Conservation (phyloP, 495 filamentous ascomycete species). For the Hypoxylon intermedium region DNA sequence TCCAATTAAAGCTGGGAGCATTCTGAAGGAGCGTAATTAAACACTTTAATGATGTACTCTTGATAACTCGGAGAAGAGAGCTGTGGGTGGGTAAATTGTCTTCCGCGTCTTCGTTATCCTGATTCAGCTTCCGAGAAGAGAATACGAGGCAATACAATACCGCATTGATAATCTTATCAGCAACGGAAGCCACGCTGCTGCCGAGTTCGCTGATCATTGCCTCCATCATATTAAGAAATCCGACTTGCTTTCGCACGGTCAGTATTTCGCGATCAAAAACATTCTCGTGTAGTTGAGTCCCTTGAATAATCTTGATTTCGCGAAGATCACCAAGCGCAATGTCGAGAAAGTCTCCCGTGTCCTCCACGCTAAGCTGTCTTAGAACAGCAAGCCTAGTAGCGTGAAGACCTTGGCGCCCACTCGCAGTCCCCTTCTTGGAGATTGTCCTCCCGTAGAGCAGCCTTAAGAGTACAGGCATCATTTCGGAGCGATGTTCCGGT, state of each 20-base stretch:
- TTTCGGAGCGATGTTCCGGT: constrained; percentile 68
- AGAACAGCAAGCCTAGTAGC: constrained; percentile 67
- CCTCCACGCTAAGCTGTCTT: constrained; percentile 60
- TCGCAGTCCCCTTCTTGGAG: constrained; percentile 74
- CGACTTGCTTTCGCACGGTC: constrained; percentile 78
- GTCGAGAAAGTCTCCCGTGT: constrained; percentile 79
- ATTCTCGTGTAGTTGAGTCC: constrained; percentile 54
- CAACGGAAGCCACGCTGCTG: constrained; percentile 66
- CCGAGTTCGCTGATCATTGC: constrained; percentile 86
- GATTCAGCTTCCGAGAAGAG: constrained; percentile 66
- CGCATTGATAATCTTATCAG: constrained; percentile 70
- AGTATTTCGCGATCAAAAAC: constrained; percentile 62
- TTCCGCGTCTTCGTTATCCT: constrained; percentile 54
- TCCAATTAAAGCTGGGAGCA: no score
- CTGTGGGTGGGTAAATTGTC: constrained; percentile 55
- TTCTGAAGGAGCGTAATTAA: constrained; percentile 77
- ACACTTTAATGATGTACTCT: constrained; percentile 78
- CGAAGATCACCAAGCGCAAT: constrained; percentile 78
- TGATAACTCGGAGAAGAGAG: constrained; percentile 71
- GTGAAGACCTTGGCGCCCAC: constrained; percentile 65
- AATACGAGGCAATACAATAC: constrained; percentile 78
- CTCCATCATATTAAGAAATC: constrained; percentile 87
- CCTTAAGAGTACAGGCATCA: constrained; percentile 86
- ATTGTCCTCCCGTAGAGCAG: constrained; percentile 89
- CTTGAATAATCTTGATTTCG: constrained; percentile 61